These are phyloP conservation scores for Mortierella hygrophila DNA, from an alignment of 192 early-diverging fungal genomes.

Conservation along the genomic window DNA sequence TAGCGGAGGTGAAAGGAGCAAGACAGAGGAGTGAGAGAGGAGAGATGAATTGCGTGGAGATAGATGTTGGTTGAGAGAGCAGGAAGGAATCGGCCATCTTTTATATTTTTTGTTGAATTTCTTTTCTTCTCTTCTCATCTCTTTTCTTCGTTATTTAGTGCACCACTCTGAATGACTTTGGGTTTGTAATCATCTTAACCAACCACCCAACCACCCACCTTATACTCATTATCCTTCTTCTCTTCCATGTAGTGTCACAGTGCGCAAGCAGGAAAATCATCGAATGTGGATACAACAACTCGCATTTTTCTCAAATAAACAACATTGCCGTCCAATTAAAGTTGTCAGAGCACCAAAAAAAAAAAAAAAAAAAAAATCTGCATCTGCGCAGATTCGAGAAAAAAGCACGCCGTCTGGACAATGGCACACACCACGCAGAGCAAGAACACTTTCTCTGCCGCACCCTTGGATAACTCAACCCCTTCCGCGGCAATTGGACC, in stretches of 20 bases:
- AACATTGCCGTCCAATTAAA: neutral
- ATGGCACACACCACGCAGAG: too few relatives aligned
- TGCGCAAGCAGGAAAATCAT: conserved; percentile 1
- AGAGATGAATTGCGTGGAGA: neutral
- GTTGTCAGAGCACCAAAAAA: neutral
- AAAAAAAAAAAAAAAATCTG: neutral
- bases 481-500: neutral
- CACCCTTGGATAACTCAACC: neutral
- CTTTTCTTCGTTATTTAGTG: neutral
- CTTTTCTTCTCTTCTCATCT: neutral
- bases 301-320: neutral
- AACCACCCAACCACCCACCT: neutral
- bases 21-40: neutral
- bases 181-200: neutral
- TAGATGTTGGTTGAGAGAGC: neutral
- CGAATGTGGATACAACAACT: neutral
- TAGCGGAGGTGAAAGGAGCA: neutral
- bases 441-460: too few relatives aligned
- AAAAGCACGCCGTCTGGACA: neutral
- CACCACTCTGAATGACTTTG: neutral
- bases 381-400: neutral
- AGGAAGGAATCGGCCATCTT: neutral
- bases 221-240: neutral
- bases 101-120: neutral
- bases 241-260: neutral